Conservation (phyloP, 495 filamentous ascomycete species). For the Podospora appendiculata region DNA sequence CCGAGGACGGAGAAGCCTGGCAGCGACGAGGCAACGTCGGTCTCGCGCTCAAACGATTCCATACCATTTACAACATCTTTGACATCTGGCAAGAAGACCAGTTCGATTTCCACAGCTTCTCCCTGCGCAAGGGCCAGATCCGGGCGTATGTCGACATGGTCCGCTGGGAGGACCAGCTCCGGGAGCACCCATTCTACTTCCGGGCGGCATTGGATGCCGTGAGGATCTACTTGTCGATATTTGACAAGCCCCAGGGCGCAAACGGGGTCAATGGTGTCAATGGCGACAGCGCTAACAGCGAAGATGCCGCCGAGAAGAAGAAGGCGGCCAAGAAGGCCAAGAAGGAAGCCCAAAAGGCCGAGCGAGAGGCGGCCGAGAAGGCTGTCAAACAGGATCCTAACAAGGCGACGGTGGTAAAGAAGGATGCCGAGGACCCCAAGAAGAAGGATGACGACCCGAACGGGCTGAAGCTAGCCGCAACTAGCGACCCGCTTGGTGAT, state of each 20-base stretch:
- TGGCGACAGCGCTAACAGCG: conserved; percentile 38
- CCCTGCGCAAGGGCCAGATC: conserved; percentile 88
- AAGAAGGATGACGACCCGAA: conserved; percentile 87
- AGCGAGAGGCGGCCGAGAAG: conserved; percentile 68
- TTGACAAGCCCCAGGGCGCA: conserved; percentile 62
- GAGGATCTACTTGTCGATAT: conserved; percentile 68
- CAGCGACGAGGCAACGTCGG: conserved; percentile 73
- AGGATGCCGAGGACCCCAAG: conserved; percentile 44
- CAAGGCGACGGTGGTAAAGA: conserved; percentile 44
- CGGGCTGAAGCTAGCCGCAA: conserved; percentile 68
- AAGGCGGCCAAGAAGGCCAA: conserved; percentile 94
- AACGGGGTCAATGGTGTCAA: conserved; percentile 46
- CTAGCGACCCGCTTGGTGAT: conserved; percentile 73
- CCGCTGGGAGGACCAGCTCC: conserved; percentile 84
- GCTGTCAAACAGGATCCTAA: conserved; percentile 67
- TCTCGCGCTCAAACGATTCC: conserved; percentile 85
- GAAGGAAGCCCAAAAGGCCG: conserved; percentile 79
- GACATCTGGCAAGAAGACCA: conserved; percentile 97
- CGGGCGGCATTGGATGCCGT: conserved; percentile 79
- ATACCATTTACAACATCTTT: conserved; percentile 82
- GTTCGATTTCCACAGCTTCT: conserved; percentile 98
- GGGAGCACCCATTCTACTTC: conserved; percentile 88
- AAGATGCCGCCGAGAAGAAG: conserved; percentile 69
- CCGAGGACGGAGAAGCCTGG: conserved; percentile 89
- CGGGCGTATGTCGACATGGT: conserved; percentile 94